Evolutionary conservation across 1,284 basidiomycete species (phyloP), one percentile per base, ranked within the genome.

Genomic region (Austroboletus rostrupii): DNA sequence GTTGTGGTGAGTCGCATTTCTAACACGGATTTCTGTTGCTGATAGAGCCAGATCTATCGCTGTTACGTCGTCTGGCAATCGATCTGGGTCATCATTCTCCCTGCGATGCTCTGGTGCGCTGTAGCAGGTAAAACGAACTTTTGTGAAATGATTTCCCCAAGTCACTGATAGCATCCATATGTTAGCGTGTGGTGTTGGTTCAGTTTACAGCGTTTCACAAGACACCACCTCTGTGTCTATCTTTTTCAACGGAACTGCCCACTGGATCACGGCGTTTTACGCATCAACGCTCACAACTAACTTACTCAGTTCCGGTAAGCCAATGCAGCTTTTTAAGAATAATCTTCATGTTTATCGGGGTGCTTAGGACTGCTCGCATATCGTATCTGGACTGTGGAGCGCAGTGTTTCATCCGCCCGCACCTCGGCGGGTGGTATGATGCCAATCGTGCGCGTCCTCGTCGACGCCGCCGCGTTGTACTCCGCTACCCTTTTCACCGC

Each of bases 391-490:
- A 48, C 28, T 14, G 21, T 58, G 1, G 54, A 58, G 20, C 45
- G 45, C 13, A 39, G 32, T 20, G 31, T 45, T 11, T 17, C 45
- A 6, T 19, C 38, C 19, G 33, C 52, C 1, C 52, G 43, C 6
- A 3, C 19, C 7, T 47, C 41, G 13, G 20, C 36, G 20, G n/a
- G 20, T 16, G 19, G 16, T 29, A 10, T 33, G 31, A 57, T 54
- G 28, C 63, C 64, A 2, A 54, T 70, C 10, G 42, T 69, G 7
- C 59, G 61, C 28, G 62, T 67, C 21, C 57, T 70, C 32, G 56
- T 71, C 47, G 70, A 71, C 57, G 62, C 67, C 19, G 70, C 63
- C 4, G 55, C 59, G 3, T 54, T 71, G 13, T 70, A 70, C 53
- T 68, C 68, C 6, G 52, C 64, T 42, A 61, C 68, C 3, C 64